Base-by-base conservation (phyloP, 441 rosid genomes). In the Pelargonium australe region DNA sequence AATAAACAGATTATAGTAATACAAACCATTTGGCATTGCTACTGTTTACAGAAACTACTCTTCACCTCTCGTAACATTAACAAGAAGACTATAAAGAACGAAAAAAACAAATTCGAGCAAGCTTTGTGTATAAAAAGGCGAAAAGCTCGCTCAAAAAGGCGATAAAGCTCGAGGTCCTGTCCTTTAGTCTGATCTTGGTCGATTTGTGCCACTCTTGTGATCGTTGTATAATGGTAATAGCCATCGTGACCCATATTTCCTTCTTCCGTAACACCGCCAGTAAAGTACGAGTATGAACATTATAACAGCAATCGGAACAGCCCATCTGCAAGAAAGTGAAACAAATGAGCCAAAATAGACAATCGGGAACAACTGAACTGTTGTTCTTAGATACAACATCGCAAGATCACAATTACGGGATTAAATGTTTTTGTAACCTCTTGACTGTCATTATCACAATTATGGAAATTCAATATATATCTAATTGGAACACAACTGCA, bases 241-340 rank as follows among this genome's bases (percentile, higher is more conserved):
- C 85, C 93, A 85, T 14, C 74, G 82, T 1, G 89, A 78, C 28
- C 96, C 88, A 1, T 85, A 86, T 79, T 86, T 95, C 76, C 95
- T 84, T 81, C 75, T 83, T 65, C 98, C 91, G 43, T 74, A 85
- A 78, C 96, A 95, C 77, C 96, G 91, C 87, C 93, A 89, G 74
- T 92, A 92, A 63, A 92, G 74, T 69, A 90, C 72, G 69, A 77
- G 77, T 17, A 89, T 10, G 20, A 85, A 89, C 14, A 70, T 77
- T 60, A 85, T 58, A 61, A 86, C 79, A 65, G 80, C 80, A 57
- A 95, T 63, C 2, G 98, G 99, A 73, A 92, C 70, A 3, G 95
- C 99, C 99, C 99, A 95, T 83, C 99, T 95, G 87, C 72, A 66
- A 73, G 66, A 66, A 34, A 51, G 3, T 40, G 17, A 57, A 65